Conservation (phyloP, 2,329 filamentous ascomycete species). For the Furcasterigmium furcatum region DNA sequence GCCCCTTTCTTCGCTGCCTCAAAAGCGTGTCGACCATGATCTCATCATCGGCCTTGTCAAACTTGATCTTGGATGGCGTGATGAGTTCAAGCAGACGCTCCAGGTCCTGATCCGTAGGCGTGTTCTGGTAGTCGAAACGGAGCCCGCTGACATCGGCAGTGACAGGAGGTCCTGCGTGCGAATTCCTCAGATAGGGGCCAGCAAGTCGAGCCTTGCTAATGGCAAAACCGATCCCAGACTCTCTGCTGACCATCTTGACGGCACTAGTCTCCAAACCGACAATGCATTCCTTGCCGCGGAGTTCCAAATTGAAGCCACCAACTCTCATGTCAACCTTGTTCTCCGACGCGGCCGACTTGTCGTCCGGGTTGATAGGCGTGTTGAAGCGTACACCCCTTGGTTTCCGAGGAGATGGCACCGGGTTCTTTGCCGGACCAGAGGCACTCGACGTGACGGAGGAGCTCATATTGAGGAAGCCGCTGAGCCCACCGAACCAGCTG, state of each 20-base stretch:
- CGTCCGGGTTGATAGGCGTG: slow-evolving; percentile 45
- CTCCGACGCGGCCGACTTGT: slow-evolving; percentile 41
- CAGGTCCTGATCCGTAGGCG: slow-evolving; percentile 76
- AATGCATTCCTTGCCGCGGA: slow-evolving; percentile 76
- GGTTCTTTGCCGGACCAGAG: slow-evolving; percentile 39
- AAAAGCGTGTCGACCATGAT: slow-evolving; percentile 92
- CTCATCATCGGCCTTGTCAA: slow-evolving; percentile 81
- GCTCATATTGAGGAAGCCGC: slow-evolving; percentile 84
- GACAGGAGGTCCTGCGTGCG: slow-evolving; percentile 55
- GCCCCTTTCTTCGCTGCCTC: slow-evolving; percentile 80
- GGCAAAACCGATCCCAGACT: slow-evolving; percentile 67
- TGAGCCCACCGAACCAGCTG: slow-evolving; percentile 85
- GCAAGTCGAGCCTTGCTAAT: slow-evolving; percentile 73
- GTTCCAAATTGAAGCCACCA: slow-evolving; percentile 69
- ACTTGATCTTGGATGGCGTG: slow-evolving; percentile 87
- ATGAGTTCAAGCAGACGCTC: slow-evolving; percentile 81
- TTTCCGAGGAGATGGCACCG: slow-evolving; percentile 36
- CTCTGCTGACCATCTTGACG: slow-evolving; percentile 75
- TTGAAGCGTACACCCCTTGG: slow-evolving; percentile 57
- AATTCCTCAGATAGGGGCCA: slow-evolving; percentile 62
- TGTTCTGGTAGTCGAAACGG: slow-evolving; percentile 67
- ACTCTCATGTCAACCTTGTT: slow-evolving; percentile 76
- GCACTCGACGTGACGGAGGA: slow-evolving; percentile 76
- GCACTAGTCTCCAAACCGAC: slow-evolving; percentile 74
- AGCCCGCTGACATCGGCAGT: slow-evolving; percentile 62